Evolutionary conservation across 345 rosid genomes (phyloP).

Genomic region (Gossypium thurberi): DNA sequence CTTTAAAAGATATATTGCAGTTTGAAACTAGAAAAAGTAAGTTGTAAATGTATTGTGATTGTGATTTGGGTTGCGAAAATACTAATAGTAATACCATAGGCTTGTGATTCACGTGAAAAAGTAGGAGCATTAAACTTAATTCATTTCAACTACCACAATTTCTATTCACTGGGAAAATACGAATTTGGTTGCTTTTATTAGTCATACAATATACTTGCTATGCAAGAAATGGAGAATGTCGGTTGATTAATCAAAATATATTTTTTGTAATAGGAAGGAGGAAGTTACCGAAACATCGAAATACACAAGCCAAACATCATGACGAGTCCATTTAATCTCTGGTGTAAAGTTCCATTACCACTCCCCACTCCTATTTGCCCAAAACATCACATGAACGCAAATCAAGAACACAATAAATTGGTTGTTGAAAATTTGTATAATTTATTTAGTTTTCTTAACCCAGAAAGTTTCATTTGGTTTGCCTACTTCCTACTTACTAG

Average conservation of each 20-base stretch:
- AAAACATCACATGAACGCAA: too few relatives aligned
- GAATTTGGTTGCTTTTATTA: background rate
- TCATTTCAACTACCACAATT: background rate
- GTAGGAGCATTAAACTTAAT: background rate
- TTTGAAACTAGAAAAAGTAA: too few relatives aligned
- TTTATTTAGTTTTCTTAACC: too few relatives aligned
- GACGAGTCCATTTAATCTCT: too few relatives aligned
- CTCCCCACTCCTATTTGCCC: too few relatives aligned
- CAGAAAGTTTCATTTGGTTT: too few relatives aligned
- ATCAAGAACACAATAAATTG: too few relatives aligned
- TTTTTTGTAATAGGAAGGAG: background rate
- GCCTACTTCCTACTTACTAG: too few relatives aligned
- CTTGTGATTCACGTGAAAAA: background rate
- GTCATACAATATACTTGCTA: background rate
- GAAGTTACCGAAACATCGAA: constrained; percentile 10
- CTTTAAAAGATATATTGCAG: too few relatives aligned
- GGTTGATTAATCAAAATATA: background rate
- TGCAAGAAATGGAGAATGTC: background rate
- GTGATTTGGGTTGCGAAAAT: background rate
- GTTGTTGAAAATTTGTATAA: too few relatives aligned
- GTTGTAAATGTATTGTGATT: too few relatives aligned
- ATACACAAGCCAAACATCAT: background rate
- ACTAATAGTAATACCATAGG: background rate
- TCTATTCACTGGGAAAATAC: background rate
- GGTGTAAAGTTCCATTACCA: too few relatives aligned